Conservation (phyloP, 1,284 basidiomycete genomes). For the Ceratorhiza oryzae-sativae region DNA sequence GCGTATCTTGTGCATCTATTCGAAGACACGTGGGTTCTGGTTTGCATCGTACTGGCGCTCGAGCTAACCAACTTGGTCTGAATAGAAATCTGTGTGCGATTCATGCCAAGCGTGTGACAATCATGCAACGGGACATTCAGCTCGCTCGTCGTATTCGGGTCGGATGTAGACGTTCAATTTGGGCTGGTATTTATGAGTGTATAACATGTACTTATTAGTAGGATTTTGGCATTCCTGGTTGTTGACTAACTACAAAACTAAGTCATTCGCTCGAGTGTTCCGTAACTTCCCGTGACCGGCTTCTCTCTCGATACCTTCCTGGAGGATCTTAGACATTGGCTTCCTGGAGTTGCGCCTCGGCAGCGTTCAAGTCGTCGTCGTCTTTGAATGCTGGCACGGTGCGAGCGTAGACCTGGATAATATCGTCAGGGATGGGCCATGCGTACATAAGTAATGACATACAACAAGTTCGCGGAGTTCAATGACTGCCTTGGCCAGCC, state of each 20-base stretch:
- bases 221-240: slow-evolving; percentile 12
- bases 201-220: slow-evolving; percentile 25
- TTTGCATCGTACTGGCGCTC: slow-evolving; percentile 26
- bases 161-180: slow-evolving; percentile 44
- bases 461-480: slow-evolving; percentile 76
- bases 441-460: slow-evolving; percentile 51
- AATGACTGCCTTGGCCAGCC: slow-evolving; percentile 66
- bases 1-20: slow-evolving; percentile 94
- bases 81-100: slow-evolving; percentile 91
- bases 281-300: not conserved
- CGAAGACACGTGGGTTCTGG: slow-evolving; percentile 85
- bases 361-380: slow-evolving; percentile 63
- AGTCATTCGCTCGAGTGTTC: not conserved
- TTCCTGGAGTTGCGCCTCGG: slow-evolving; percentile 65
- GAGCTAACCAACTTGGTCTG: slow-evolving; percentile 13
- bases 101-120: slow-evolving; percentile 97
- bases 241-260: not conserved
- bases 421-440: slow-evolving; percentile 21
- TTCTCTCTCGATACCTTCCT: not conserved
- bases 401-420: slow-evolving; percentile 58
- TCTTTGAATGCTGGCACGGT: slow-evolving; percentile 58
- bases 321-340: slow-evolving; percentile 48
- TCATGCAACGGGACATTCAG: slow-evolving; percentile 98
- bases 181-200: slow-evolving; percentile 19
- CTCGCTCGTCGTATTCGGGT: slow-evolving; percentile 94